Evolutionary conservation across 2,329 filamentous ascomycete species (phyloP), one percentile per base, ranked within the genome.

Genomic region (Acrodontium crateriforme): DNA sequence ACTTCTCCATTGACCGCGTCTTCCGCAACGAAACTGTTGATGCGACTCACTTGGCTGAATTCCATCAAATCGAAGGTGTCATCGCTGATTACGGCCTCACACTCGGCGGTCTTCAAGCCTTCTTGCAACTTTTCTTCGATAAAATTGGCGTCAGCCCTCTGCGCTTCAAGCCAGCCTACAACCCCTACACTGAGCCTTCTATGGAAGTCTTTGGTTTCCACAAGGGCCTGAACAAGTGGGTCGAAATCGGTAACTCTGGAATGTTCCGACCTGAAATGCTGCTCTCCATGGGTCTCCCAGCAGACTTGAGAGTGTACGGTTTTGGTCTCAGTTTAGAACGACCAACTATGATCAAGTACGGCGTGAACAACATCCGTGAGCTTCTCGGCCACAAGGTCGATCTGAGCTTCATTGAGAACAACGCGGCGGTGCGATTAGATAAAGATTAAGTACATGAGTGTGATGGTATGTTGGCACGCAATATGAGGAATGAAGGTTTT

Each of bases 231-330:
- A 72, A 72, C 47, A 92, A 92, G 64, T 78, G 91, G 62, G 82
- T 95, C 15, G 89, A 95, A 62, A 95, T 95, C 52, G 89, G 89
- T 35, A 95, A 98, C 63, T 87, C 78, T 45, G 89, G 89, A 39
- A 95, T 98, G 85, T 98, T 98, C 74, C 70, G 89, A 41, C 85
- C 89, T 2, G 89, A 98, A 60, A 94, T 95, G 87, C 58, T 94
- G 49, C 79, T 93, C 59, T 67, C 84, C 4, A 93, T 94, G 85
- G 87, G 87, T 18, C 58, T 95, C 48, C 85, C 85, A 14, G 83
- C 77, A 59, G 80, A 93, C 48, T 74, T 95, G 73, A 67, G 80
- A 38, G 85, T 94, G 7, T 95, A 93, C 52, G 89, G 89, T 18
- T 95, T 84, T 69, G 89, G 89, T 19, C 60, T 98, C 50, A 82